Conservation (phyloP, 139 green algal species). For the Klebsormidium nitens region DNA sequence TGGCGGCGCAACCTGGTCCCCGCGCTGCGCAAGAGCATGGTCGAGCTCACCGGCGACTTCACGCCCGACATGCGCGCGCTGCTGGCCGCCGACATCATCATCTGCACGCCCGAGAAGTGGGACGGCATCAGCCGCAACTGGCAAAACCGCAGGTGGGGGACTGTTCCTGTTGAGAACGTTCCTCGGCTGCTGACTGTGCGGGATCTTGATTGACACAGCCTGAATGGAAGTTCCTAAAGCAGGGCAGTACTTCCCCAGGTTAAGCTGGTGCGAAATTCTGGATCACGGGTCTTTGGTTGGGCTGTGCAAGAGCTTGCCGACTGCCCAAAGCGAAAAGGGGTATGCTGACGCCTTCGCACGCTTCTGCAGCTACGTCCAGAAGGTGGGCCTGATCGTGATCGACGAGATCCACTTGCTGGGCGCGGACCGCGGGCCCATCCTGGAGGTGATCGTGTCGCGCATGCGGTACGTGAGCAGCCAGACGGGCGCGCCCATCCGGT, state of each 20-base stretch:
- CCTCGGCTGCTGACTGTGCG: background rate
- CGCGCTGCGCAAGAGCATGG: slow-evolving; percentile 45
- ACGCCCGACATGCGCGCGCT: slow-evolving; percentile 72
- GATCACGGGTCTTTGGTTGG: too few species aligned
- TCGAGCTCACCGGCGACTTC: slow-evolving; percentile 92
- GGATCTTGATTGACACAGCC: too few species aligned
- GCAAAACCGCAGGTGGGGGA: slow-evolving; percentile 64
- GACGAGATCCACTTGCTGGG: slow-evolving; percentile 98
- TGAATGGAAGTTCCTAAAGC: too few species aligned
- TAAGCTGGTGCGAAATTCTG: too few species aligned
- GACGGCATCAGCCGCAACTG: slow-evolving; percentile 90
- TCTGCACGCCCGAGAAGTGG: slow-evolving; percentile 96
- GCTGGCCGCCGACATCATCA: slow-evolving; percentile 82
- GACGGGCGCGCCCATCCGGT: slow-evolving; percentile 56
- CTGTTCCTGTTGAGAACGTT: slow-evolving; percentile 73
- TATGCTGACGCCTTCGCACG: background rate
- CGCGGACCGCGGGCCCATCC: slow-evolving; percentile 83
- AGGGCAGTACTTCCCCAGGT: too few species aligned
- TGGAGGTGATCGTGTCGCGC: slow-evolving; percentile 84
- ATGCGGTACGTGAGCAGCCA: slow-evolving; percentile 79
- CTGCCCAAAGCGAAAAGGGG: too few species aligned
- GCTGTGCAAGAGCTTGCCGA: too few species aligned
- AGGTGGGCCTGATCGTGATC: slow-evolving; percentile 86
- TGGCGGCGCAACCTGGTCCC: slow-evolving; percentile 74
- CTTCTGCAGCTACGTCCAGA: slow-evolving; percentile 37